These are phyloP conservation scores for Gloeostereum incarnatum DNA, from an alignment of 768 basidiomycete genomes.

Conservation along the genomic window DNA sequence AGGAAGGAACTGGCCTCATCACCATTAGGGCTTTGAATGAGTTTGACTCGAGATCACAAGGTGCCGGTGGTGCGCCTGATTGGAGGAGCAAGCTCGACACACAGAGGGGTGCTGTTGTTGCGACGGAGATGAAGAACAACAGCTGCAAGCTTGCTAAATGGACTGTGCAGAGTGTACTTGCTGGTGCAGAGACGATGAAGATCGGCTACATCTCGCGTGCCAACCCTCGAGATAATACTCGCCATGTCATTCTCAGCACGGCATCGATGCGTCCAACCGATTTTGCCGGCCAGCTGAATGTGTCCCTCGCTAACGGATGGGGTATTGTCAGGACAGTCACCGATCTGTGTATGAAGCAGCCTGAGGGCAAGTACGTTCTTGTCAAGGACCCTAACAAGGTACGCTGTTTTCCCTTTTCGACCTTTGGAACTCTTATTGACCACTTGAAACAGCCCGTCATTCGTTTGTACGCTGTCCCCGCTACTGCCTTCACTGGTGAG, in stretches of 20 bases:
- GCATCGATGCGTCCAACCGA: conserved; percentile 92
- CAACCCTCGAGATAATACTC: conserved; percentile 88
- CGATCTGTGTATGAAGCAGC: conserved; percentile 92
- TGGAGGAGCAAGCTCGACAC: conserved; percentile 97
- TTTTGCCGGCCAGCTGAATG: conserved; percentile 91
- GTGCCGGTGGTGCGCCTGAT: conserved; percentile 94
- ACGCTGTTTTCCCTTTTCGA: conserved; percentile 14
- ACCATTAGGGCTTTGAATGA: conserved; percentile 96
- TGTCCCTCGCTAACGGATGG: conserved; percentile 95
- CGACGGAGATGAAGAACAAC: conserved; percentile 99
- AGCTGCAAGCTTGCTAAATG: conserved; percentile 95
- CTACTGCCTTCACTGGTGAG: conserved; percentile 74
- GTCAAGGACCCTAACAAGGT: conserved; percentile 99
- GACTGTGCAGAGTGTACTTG: conserved; percentile 91
- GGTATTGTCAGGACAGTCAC: conserved; percentile 94
- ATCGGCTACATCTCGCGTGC: conserved; percentile 96
- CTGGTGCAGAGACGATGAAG: conserved; percentile 95
- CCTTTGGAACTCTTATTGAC: conserved; percentile 1
- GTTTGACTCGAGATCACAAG: conserved; percentile 85
- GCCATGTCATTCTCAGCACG: conserved; percentile 92
- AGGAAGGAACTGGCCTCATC: conserved; percentile 67
- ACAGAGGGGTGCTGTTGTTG: conserved; percentile 94
- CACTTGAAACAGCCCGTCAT: conserved; percentile 76
- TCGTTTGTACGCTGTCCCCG: conserved; percentile 88
- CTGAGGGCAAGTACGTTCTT: conserved; percentile 95